Percentiles rank a stretch among this genome's conserved stretches.
These are phyloP conservation scores for Annulohypoxylon stygium DNA, from an alignment of 495 filamentous ascomycete species.

Conservation along the genomic window DNA sequence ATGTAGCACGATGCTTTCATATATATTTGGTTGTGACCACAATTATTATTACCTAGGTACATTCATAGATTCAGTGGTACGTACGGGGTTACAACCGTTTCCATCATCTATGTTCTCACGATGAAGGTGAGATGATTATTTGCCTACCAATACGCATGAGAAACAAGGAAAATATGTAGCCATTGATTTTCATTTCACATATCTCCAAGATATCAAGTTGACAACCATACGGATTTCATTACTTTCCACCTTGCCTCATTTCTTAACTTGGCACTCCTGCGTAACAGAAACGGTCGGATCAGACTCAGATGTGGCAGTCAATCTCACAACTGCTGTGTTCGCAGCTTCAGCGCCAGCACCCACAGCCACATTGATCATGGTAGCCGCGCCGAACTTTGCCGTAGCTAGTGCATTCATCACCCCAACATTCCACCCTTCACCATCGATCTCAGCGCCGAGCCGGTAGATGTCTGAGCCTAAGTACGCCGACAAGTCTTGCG, in stretches of 20 bases:
- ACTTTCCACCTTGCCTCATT: slow-evolving; percentile 21
- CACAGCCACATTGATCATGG: slow-evolving; percentile 53
- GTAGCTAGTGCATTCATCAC: slow-evolving; percentile 53
- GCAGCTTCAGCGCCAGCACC: slow-evolving; percentile 43
- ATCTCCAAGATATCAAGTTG: too few relatives aligned
- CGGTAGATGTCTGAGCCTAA: slow-evolving; percentile 50
- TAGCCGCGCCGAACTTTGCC: slow-evolving; percentile 45
- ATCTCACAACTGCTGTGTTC: slow-evolving; percentile 46
- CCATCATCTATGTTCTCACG: too few relatives aligned
- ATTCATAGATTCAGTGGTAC: too few relatives aligned
- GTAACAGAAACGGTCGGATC: slow-evolving; percentile 45
- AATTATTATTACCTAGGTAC: too few relatives aligned
- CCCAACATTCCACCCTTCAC: slow-evolving; percentile 55
- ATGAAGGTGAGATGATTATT: too few relatives aligned
- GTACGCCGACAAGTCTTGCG: slow-evolving; percentile 49
- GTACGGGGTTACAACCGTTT: too few relatives aligned
- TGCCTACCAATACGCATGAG: too few relatives aligned
- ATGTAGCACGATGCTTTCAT: too few relatives aligned
- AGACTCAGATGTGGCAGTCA: slow-evolving; percentile 57
- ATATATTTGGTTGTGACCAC: too few relatives aligned
- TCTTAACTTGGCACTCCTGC: slow-evolving; percentile 46
- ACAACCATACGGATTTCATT: too few relatives aligned
- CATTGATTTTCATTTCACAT: too few relatives aligned
- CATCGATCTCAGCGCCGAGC: slow-evolving; percentile 49
- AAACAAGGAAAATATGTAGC: too few relatives aligned